A percentile compares a stretch with the other conserved stretches of the same genome.
Evolutionary conservation across 495 filamentous ascomycete species (phyloP).

Genomic region (Cercophora scortea): DNA sequence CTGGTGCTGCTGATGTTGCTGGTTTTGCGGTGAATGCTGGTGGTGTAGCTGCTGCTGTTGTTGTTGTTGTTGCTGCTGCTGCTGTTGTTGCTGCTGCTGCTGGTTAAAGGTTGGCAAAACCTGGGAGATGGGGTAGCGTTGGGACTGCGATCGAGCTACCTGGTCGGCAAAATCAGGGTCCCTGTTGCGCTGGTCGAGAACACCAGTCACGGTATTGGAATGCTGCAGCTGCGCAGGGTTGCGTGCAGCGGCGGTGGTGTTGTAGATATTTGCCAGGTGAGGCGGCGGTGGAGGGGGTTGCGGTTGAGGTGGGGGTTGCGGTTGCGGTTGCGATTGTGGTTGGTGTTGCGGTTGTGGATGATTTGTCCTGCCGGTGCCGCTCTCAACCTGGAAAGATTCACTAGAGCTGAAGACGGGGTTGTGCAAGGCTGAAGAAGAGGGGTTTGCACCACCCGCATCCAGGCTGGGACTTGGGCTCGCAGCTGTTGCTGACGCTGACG

Average conservation of each 20-base stretch:
- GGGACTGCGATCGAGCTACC: conserved; percentile 27
- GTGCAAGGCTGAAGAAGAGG: conserved; percentile 38
- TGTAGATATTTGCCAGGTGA: conserved; percentile 25
- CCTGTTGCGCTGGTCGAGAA: conserved; percentile 21
- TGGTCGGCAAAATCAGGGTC: conserved; percentile 22
- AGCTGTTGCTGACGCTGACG: conserved; percentile 17
- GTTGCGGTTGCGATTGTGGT: conserved; percentile 14
- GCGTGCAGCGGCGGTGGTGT: conserved; percentile 12
- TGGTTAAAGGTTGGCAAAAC: conserved; percentile 20
- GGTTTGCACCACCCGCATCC: conserved; percentile 27
- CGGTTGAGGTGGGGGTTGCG: conserved; percentile 7
- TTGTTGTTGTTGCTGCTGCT: conserved; percentile 17
- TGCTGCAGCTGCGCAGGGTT: conserved; percentile 23
- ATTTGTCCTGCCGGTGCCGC: conserved; percentile 5
- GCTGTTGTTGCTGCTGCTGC: conserved; percentile 27
- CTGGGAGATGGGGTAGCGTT: conserved; percentile 19
- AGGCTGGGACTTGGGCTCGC: conserved; percentile 13
- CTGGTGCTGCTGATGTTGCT: conserved; percentile 19
- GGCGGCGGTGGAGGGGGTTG: conserved; percentile 18
- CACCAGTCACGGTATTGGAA: conserved; percentile 23
- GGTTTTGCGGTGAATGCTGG: conserved; percentile 24
- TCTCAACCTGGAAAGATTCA: conserved; percentile 38
- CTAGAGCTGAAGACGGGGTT: conserved; percentile 35
- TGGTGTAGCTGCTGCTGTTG: conserved; percentile 18
- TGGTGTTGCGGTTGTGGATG: conserved; percentile 2